These are phyloP conservation scores for Deinandra increscens DNA, from an alignment of 129 eudicot species.

Conservation along the genomic window DNA sequence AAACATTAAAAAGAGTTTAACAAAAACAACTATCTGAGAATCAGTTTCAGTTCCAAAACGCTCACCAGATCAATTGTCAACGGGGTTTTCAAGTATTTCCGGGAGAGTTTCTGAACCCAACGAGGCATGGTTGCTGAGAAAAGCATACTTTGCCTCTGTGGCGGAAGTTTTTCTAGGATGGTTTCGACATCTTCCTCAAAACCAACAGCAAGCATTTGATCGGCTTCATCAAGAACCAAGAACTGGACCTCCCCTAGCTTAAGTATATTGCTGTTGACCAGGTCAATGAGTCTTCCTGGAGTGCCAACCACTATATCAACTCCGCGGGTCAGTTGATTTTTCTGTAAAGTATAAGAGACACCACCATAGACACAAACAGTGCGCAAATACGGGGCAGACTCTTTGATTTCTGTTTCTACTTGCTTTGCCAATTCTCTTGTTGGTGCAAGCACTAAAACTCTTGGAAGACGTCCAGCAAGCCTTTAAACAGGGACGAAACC, in stretches of 20 bases:
- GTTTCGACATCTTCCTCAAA: conserved; percentile 92
- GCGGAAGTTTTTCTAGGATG: conserved; percentile 67
- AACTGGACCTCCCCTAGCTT: conserved; percentile 76
- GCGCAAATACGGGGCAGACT: conserved; percentile 86
- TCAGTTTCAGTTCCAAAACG: neutral
- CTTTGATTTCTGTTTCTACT: conserved; percentile 90
- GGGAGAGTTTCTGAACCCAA: conserved; percentile 80
- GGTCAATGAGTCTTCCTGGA: conserved; percentile 89
- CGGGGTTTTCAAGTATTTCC: conserved; percentile 67
- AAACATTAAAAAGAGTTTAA: neutral
- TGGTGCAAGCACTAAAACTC: conserved; percentile 84
- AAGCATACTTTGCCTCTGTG: conserved; percentile 91
- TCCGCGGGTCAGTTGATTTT: conserved; percentile 75
- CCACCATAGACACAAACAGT: conserved; percentile 98
- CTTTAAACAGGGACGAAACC: conserved; percentile 34
- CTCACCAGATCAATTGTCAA: conserved; percentile 86
- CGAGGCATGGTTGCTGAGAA: conserved; percentile 96
- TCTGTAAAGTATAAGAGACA: conserved; percentile 67
- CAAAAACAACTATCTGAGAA: neutral
- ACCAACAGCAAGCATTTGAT: conserved; percentile 99
- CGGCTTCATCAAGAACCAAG: conserved; percentile 95
- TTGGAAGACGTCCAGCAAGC: conserved; percentile 74
- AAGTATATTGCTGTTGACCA: conserved; percentile 64
- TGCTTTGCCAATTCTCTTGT: conserved; percentile 93
- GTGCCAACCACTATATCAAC: conserved; percentile 96